These are phyloP conservation scores for Fusarium falciforme DNA, from an alignment of 2,329 filamentous ascomycete genomes.

Conservation along the genomic window DNA sequence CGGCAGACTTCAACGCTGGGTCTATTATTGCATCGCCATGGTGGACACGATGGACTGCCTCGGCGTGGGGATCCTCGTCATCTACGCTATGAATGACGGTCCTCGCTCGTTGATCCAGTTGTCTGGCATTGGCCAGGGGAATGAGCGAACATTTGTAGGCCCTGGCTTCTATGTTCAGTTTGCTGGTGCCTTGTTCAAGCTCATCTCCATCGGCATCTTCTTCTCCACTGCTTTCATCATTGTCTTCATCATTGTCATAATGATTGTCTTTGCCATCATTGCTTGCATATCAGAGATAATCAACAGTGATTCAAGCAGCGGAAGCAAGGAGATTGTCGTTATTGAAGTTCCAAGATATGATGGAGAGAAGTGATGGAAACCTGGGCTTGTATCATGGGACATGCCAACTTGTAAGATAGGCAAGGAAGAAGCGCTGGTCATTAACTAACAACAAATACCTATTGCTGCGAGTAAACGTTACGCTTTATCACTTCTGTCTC, in stretches of 20 bases:
- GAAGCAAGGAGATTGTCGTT: background rate
- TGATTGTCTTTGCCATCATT: slow-evolving; percentile 13
- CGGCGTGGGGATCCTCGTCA: slow-evolving; percentile 18
- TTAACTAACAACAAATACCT: background rate
- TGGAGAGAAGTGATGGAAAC: background rate
- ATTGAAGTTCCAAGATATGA: background rate
- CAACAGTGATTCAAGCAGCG: background rate
- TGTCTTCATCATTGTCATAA: slow-evolving; percentile 9
- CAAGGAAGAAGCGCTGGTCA: background rate
- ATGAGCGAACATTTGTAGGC: slow-evolving; percentile 17
- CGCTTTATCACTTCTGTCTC: slow-evolving; percentile 6
- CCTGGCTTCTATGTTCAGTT: slow-evolving; percentile 20
- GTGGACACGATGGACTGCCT: slow-evolving; percentile 13
- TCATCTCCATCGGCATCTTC: slow-evolving; percentile 25
- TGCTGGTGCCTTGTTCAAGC: slow-evolving; percentile 24
- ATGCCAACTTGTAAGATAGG: background rate
- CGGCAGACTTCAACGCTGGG: slow-evolving; percentile 13
- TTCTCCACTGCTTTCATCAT: slow-evolving; percentile 18
- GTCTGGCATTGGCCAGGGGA: slow-evolving; percentile 18
- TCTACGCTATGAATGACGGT: slow-evolving; percentile 27
- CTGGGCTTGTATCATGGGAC: background rate
- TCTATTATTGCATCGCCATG: slow-evolving; percentile 20
- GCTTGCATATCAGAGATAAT: slow-evolving; percentile 1
- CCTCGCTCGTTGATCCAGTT: slow-evolving; percentile 22
- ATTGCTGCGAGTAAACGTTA: slow-evolving; percentile 4